phyloP scores from a whole-genome alignment of 345 rosid species.

The Acer yangbiense region DNA sequence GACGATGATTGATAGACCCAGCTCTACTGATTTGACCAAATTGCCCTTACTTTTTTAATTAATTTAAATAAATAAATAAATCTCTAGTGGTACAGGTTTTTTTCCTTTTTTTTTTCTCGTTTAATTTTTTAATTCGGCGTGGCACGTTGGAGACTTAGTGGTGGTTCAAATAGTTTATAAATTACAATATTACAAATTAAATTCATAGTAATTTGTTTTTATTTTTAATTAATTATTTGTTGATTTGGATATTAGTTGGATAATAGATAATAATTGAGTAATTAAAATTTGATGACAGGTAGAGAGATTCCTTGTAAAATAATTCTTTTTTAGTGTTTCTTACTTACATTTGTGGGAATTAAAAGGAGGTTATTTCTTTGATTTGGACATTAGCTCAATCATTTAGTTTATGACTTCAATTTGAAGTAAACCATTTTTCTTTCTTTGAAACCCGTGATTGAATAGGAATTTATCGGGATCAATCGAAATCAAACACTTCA shows the following conservation, averaged over 20 bases:
- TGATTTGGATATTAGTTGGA: background rate
- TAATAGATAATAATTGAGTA: background rate
- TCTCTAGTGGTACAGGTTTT: background rate
- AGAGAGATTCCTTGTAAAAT: constrained; percentile 10
- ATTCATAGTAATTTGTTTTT: background rate
- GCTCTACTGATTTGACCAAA: constrained; percentile 11
- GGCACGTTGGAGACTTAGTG: background rate
- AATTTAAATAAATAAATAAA: background rate
- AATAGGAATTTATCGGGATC: no score
- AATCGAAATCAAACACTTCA: no score
- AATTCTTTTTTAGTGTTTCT: background rate
- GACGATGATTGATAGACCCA: constrained; percentile 15
- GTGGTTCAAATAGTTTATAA: no score
- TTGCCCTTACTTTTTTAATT: constrained; percentile 18
- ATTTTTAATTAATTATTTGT: background rate
- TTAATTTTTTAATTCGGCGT: background rate
- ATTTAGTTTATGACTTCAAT: no score
- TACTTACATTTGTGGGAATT: no score
- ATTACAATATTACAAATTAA: background rate
- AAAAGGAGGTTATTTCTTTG: background rate
- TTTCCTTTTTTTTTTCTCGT: background rate
- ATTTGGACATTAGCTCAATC: background rate
- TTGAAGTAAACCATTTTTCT: no score
- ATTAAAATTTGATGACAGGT: background rate
- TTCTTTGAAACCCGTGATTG: no score